Evolutionary conservation across 1,284 basidiomycete species (phyloP).

Genomic region (Flammula alnicola): DNA sequence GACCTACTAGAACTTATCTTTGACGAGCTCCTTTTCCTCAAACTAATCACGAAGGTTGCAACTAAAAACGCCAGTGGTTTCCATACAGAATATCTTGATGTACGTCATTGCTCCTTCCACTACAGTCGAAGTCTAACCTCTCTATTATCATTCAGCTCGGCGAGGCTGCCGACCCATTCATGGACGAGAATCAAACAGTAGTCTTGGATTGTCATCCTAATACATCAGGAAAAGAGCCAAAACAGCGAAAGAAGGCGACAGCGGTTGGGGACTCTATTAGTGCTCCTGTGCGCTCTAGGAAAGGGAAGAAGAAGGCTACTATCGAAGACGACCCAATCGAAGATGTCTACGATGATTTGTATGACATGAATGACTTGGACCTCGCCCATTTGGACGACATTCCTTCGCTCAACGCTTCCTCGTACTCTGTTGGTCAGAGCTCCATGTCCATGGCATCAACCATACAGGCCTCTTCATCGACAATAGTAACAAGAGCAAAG

Average conservation of each 20-base stretch:
- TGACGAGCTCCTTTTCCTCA: conserved; percentile 53
- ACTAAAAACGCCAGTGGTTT: conserved; percentile 39
- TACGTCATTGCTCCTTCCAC: conserved; percentile 24
- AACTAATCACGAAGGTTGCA: conserved; percentile 40
- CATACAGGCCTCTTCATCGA: background rate
- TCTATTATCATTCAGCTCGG: background rate
- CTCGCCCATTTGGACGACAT: conserved; percentile 2
- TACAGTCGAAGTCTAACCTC: background rate
- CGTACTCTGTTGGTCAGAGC: conserved; percentile 5
- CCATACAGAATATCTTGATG: conserved; percentile 43
- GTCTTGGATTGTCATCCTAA: conserved; percentile 32
- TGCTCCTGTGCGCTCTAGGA: conserved; percentile 23
- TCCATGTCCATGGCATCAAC: background rate
- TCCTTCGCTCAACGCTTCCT: conserved; percentile 11
- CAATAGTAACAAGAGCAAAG: background rate
- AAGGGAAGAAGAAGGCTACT: conserved; percentile 32
- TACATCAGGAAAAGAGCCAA: conserved; percentile 25
- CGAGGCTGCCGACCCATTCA: conserved; percentile 19
- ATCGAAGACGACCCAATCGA: conserved; percentile 35
- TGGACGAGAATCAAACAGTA: conserved; percentile 27
- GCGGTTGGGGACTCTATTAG: conserved; percentile 19
- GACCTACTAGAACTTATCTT: conserved; percentile 68
- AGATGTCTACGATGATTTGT: conserved; percentile 32
- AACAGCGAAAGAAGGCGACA: conserved; percentile 19
- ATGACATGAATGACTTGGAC: conserved; percentile 22